phyloP scores from a whole-genome alignment of 495 filamentous ascomycete species.

The Annulohypoxylon stygium region DNA sequence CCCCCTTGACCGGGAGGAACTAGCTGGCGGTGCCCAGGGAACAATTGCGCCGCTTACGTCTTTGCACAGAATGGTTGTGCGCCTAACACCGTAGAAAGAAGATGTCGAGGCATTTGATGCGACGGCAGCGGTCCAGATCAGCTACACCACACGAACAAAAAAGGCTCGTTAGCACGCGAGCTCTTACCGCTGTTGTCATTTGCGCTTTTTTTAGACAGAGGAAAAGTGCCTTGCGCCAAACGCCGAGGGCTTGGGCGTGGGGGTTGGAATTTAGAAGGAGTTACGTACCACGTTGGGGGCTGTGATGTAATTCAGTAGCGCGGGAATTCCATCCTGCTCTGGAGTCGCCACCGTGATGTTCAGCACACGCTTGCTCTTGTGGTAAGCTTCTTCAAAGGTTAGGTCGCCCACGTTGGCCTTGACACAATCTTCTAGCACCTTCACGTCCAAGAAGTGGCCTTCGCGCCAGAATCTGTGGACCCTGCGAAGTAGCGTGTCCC shows the following conservation, averaged over 20 bases:
- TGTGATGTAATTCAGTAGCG: slow-evolving; percentile 91
- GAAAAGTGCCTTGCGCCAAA: background rate
- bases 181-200: slow-evolving; percentile 3
- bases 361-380: slow-evolving; percentile 84
- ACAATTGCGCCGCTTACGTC: slow-evolving; percentile 80
- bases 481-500: slow-evolving; percentile 71
- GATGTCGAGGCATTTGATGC: slow-evolving; percentile 87
- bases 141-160: slow-evolving; percentile 52
- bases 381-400: slow-evolving; percentile 95
- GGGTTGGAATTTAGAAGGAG: background rate
- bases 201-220: background rate
- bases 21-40: slow-evolving; percentile 79
- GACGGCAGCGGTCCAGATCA: slow-evolving; percentile 94
- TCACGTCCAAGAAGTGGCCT: slow-evolving; percentile 87
- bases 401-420: slow-evolving; percentile 87
- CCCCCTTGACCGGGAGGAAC: slow-evolving; percentile 77
- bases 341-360: slow-evolving; percentile 91
- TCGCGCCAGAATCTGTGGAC: slow-evolving; percentile 74
- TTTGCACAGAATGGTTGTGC: slow-evolving; percentile 84
- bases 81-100: slow-evolving; percentile 68
- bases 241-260: background rate
- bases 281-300: slow-evolving; percentile 89
- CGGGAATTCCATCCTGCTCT: slow-evolving; percentile 81
- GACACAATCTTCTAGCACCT: slow-evolving; percentile 86
- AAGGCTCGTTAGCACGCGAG: slow-evolving; percentile 30